Evolutionary conservation across 192 early-diverging fungal genomes (phyloP).

Genomic region (Pilobolus umbonatus): DNA sequence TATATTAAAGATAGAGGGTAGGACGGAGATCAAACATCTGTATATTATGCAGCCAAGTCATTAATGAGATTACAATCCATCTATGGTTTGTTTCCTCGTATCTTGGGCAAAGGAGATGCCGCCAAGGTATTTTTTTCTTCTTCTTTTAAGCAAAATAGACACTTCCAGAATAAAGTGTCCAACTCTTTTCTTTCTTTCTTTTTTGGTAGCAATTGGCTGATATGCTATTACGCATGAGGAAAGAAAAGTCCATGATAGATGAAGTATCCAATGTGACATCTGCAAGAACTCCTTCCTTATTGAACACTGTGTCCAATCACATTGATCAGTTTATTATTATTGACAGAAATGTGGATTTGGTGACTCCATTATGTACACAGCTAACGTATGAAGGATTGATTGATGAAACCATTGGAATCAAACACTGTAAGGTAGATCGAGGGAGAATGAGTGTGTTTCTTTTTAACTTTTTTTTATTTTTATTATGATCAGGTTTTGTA

Average conservation of each 20-base stretch:
- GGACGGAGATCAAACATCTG: conserved; percentile 72
- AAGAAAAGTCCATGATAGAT: conserved; percentile 63
- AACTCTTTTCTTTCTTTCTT: conserved; percentile 2
- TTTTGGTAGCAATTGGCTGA: conserved; percentile 53
- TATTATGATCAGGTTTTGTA: conserved; percentile 53
- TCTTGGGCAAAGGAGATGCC: conserved; percentile 85
- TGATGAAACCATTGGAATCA: conserved; percentile 88
- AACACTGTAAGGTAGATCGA: conserved; percentile 49
- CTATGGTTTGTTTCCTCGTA: conserved; percentile 85
- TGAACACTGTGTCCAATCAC: conserved; percentile 52
- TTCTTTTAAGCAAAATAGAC: not conserved
- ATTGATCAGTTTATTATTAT: conserved; percentile 86
- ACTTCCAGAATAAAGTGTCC: not conserved
- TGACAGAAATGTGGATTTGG: conserved; percentile 84
- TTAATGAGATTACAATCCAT: conserved; percentile 87
- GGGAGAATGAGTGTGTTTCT: not conserved
- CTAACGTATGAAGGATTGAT: conserved; percentile 96
- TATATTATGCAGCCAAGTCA: conserved; percentile 71
- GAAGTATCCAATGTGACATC: conserved; percentile 39
- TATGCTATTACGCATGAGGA: conserved; percentile 78
- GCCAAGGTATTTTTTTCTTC: too few relatives aligned
- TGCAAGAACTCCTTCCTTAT: conserved; percentile 20
- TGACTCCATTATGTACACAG: conserved; percentile 92
- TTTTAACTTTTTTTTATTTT: not conserved
- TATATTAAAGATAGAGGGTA: conserved; percentile 9